Conservation (phyloP, 495 filamentous ascomycete species). For the Podospora pseudopauciseta region DNA sequence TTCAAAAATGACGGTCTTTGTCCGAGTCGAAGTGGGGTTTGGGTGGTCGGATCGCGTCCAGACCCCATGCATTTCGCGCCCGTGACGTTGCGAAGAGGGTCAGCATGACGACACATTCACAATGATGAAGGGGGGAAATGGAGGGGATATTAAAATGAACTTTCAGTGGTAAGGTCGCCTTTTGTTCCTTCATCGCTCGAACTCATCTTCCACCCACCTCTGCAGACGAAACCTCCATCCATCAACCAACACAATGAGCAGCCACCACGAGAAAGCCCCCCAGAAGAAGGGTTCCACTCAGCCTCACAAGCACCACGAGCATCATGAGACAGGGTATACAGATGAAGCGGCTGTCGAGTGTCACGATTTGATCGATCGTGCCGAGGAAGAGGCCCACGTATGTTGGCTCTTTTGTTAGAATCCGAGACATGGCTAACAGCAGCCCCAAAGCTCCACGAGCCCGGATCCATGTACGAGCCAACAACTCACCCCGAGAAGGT, state of each 20-base stretch:
- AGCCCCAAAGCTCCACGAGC: constrained; percentile 21
- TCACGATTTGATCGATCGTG: constrained; percentile 31
- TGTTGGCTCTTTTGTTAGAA: neutral
- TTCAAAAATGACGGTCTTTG: neutral
- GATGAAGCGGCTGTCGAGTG: constrained; percentile 28
- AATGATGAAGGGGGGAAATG: neutral
- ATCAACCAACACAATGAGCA: constrained; percentile 1
- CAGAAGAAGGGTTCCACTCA: constrained; percentile 6
- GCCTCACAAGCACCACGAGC: constrained; percentile 15
- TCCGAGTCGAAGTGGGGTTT: neutral
- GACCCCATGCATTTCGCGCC: neutral
- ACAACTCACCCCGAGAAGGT: neutral
- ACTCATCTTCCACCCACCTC: neutral
- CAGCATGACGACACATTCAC: neutral
- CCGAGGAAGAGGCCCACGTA: constrained; percentile 33
- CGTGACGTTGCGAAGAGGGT: neutral
- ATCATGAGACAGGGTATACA: constrained; percentile 27
- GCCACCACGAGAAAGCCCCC: constrained; percentile 2
- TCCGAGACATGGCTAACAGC: neutral
- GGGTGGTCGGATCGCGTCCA: neutral
- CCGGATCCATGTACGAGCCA: constrained; percentile 20
- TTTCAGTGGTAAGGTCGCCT: neutral
- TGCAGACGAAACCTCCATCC: neutral
- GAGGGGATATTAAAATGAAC: neutral
- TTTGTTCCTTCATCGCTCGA: neutral